A percentile compares a stretch with the other conserved stretches of the same genome.
Conservation (phyloP, 2,329 filamentous ascomycete species). For the Eutypella sp. region DNA sequence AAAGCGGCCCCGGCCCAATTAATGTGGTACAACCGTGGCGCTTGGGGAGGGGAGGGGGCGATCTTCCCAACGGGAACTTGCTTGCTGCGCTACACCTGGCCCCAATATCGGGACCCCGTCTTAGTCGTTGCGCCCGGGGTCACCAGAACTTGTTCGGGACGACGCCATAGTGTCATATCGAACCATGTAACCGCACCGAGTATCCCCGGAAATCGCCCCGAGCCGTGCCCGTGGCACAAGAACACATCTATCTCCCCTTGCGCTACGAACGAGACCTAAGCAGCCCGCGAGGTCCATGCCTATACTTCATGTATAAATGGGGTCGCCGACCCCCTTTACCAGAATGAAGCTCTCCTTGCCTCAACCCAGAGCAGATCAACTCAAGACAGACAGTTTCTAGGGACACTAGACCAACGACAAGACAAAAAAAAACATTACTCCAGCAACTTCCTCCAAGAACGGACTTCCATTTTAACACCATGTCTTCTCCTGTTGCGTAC, state of each 20-base stretch:
- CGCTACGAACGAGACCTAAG: too few relatives aligned
- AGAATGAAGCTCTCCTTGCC: background rate
- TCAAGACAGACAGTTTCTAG: too few relatives aligned
- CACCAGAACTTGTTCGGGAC: background rate
- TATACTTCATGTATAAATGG: background rate
- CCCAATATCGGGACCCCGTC: background rate
- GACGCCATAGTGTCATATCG: background rate
- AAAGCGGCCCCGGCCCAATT: too few relatives aligned
- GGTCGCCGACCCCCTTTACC: background rate
- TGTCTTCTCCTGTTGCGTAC: background rate
- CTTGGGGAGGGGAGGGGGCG: too few relatives aligned
- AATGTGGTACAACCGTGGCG: background rate
- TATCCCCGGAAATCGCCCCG: background rate
- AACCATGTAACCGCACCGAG: background rate
- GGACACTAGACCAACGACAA: background rate
- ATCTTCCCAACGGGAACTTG: background rate
- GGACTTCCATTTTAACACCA: background rate
- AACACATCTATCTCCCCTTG: too few relatives aligned
- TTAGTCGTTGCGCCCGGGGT: background rate
- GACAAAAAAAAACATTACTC: background rate
- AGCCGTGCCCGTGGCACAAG: background rate
- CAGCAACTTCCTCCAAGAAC: background rate
- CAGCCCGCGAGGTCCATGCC: too few relatives aligned
- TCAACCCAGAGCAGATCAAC: too few relatives aligned
- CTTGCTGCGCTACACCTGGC: background rate